Conservation (phyloP, 805 yeast species). For the Starmerella potacharoeniae region DNA sequence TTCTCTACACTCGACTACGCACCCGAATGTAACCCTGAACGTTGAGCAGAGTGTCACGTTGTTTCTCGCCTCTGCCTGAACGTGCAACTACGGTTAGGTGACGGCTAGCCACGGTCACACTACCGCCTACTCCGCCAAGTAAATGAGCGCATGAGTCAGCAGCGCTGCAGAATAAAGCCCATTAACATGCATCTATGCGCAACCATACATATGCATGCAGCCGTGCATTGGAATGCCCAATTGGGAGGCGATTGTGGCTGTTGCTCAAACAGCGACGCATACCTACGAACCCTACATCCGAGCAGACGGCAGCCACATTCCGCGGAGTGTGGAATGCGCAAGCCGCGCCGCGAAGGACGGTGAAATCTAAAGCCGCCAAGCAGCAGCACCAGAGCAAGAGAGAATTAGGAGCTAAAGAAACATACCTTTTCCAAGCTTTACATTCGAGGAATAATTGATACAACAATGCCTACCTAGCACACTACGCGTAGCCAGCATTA, state of each 20-base stretch:
- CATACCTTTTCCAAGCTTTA: neutral
- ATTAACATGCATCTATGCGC: neutral
- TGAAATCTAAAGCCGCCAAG: too few relatives aligned
- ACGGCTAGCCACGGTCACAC: too few relatives aligned
- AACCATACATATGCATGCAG: neutral
- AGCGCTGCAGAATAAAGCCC: neutral
- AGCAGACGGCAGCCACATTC: neutral
- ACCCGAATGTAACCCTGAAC: too few relatives aligned
- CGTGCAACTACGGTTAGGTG: too few relatives aligned
- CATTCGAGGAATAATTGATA: conserved; percentile 7
- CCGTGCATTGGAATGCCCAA: neutral
- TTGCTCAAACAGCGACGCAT: neutral
- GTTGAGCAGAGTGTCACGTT: too few relatives aligned
- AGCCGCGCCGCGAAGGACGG: too few relatives aligned
- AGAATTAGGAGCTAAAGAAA: neutral
- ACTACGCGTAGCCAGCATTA: conserved; percentile 2
- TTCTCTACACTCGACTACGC: too few relatives aligned
- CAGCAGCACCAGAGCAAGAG: too few relatives aligned
- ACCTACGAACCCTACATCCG: neutral
- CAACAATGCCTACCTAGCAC: conserved; percentile 6
- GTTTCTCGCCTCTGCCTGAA: too few relatives aligned
- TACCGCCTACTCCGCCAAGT: too few relatives aligned
- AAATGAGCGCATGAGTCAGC: neutral
- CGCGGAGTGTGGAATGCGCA: neutral
- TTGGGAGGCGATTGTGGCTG: neutral